Evolutionary conservation across 768 basidiomycete genomes (phyloP).

Genomic region (Pleurotus tuoliensis): DNA sequence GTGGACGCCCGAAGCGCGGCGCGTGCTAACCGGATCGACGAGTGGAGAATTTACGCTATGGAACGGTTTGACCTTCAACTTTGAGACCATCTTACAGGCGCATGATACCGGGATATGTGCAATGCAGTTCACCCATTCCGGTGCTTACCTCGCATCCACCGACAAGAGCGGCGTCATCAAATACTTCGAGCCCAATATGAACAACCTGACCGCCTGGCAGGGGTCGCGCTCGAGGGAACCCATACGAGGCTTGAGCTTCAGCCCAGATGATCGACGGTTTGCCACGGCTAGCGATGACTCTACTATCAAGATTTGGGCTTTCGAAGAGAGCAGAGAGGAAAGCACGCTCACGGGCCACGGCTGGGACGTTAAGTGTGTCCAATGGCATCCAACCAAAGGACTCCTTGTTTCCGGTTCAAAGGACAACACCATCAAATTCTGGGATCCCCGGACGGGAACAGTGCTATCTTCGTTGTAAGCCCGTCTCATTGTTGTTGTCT

Average conservation of each 20-base stretch:
- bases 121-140: constrained; percentile 87
- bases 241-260: constrained; percentile 87
- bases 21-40: constrained; percentile 91
- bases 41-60: constrained; percentile 98
- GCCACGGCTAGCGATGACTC: constrained; percentile 96
- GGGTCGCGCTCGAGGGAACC: constrained; percentile 87
- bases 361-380: constrained; percentile 97
- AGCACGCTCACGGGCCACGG: constrained; percentile 91
- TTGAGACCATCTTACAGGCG: constrained; percentile 98
- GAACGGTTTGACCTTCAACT: constrained; percentile 99
- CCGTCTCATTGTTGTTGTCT: background rate
- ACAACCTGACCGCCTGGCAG: constrained; percentile 91
- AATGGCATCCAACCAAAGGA: constrained; percentile 98
- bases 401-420: constrained; percentile 93
- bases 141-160: constrained; percentile 88
- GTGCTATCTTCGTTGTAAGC: constrained; percentile 86
- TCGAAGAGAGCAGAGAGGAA: constrained; percentile 88
- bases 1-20: constrained; percentile 98
- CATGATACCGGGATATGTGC: constrained; percentile 94
- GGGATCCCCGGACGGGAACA: constrained; percentile 95
- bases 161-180: constrained; percentile 96
- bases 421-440: constrained; percentile 98
- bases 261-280: constrained; percentile 87
- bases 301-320: constrained; percentile 92
- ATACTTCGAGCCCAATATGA: constrained; percentile 99